These are phyloP conservation scores for Metschnikowia drakensbergensis DNA, from an alignment of 805 yeast genomes.

Conservation along the genomic window DNA sequence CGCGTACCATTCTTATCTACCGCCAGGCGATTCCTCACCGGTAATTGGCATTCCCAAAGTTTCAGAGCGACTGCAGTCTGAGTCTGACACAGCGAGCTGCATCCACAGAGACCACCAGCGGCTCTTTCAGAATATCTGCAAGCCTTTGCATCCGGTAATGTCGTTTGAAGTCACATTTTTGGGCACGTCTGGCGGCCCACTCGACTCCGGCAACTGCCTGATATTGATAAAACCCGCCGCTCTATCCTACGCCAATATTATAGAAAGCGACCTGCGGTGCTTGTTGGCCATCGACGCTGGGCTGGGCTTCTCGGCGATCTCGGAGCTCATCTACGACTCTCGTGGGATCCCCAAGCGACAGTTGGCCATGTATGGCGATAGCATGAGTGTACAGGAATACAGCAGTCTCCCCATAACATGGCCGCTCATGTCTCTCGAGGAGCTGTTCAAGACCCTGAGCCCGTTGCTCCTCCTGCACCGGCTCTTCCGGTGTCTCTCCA, in stretches of 20 bases:
- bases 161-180: slow-evolving; percentile 59
- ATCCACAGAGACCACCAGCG: too few species aligned
- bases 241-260: slow-evolving; percentile 35
- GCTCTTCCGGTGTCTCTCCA: slow-evolving; percentile 30
- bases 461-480: slow-evolving; percentile 7
- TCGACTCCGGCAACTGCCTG: slow-evolving; percentile 66
- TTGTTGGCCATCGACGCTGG: slow-evolving; percentile 78
- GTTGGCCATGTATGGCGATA: slow-evolving; percentile 29
- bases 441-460: not conserved
- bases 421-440: slow-evolving; percentile 24
- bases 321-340: slow-evolving; percentile 35
- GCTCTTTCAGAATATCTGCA: not conserved
- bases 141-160: slow-evolving; percentile 15
- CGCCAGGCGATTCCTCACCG: not conserved
- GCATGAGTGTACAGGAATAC: slow-evolving; percentile 24
- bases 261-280: slow-evolving; percentile 22
- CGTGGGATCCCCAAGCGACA: slow-evolving; percentile 11
- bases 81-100: too few species aligned
- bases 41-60: not conserved
- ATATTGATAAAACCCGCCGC: slow-evolving; percentile 57
- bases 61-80: too few species aligned
- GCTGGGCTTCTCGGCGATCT: slow-evolving; percentile 56
- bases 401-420: slow-evolving; percentile 19
- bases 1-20: not conserved
- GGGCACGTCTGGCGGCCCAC: slow-evolving; percentile 86